Evolutionary conservation across 2,329 filamentous ascomycete genomes (phyloP).

Genomic region (Colletotrichum lindemuthianum): DNA sequence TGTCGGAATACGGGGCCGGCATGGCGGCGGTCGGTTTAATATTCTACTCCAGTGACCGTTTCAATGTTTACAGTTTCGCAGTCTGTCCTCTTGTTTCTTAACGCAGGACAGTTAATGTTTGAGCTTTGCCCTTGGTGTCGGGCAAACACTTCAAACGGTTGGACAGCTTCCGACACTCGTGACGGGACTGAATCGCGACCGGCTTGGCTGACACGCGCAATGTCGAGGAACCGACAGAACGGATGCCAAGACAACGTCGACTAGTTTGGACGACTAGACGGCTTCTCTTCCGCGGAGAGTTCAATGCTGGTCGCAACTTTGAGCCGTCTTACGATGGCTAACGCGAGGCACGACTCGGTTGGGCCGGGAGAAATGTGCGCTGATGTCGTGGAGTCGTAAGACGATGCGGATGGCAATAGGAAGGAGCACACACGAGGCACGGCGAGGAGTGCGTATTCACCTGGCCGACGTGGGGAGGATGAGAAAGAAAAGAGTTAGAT

Average conservation of each 20-base stretch:
- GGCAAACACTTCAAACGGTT: not conserved
- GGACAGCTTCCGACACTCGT: not conserved
- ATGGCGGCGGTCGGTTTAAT: conserved; percentile 45
- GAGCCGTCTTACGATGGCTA: conserved; percentile 6
- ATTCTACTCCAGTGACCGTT: conserved; percentile 35
- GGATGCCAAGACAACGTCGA: conserved; percentile 29
- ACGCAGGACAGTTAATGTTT: conserved; percentile 27
- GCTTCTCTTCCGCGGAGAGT: conserved; percentile 5
- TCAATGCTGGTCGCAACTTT: conserved; percentile 1
- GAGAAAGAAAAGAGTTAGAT: not conserved
- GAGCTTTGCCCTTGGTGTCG: conserved; percentile 19
- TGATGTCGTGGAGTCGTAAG: conserved; percentile 10
- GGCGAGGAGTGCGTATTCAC: conserved; percentile 23
- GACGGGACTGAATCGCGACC: conserved; percentile 27
- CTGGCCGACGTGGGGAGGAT: conserved; percentile 7
- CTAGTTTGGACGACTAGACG: conserved; percentile 5
- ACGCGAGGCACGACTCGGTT: conserved; percentile 1
- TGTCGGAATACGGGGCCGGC: conserved; percentile 55
- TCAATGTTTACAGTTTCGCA: not conserved
- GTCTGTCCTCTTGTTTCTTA: conserved; percentile 14
- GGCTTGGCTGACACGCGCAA: conserved; percentile 34
- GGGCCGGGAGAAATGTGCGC: not conserved
- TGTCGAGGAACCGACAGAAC: conserved; percentile 21
- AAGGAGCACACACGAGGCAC: conserved; percentile 1
- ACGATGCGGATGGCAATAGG: not conserved